These are phyloP conservation scores for Polysphondylium violaceum DNA, from an alignment of 78 protist species.

Conservation along the genomic window DNA sequence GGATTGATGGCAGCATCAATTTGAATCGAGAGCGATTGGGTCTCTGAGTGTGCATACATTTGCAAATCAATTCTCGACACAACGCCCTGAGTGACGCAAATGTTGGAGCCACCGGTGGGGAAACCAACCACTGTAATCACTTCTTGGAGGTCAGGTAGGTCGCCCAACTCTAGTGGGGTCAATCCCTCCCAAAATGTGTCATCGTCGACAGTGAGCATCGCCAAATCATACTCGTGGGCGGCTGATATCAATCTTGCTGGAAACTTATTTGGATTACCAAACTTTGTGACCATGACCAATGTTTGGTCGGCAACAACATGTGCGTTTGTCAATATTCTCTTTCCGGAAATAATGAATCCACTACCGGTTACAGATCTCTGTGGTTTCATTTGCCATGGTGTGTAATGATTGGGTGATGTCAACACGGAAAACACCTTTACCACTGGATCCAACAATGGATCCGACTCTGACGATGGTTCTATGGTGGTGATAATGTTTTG, in stretches of 20 bases:
- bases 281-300: conserved; percentile 82
- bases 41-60: conserved; percentile 66
- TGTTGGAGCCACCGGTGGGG: conserved; percentile 89
- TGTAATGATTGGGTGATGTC: conserved; percentile 73
- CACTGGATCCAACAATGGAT: conserved; percentile 77
- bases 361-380: conserved; percentile 81
- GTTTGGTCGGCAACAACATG: conserved; percentile 87
- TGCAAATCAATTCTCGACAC: conserved; percentile 87
- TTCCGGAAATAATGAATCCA: conserved; percentile 79
- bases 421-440: conserved; percentile 75
- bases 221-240: conserved; percentile 85
- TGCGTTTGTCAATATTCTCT: conserved; percentile 86
- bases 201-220: conserved; percentile 79
- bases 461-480: conserved; percentile 6
- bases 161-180: conserved; percentile 67
- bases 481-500: too few species aligned
- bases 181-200: conserved; percentile 78
- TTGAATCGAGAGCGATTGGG: conserved; percentile 77
- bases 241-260: conserved; percentile 57
- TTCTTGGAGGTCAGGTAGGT: conserved; percentile 85
- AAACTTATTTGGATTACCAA: conserved; percentile 79
- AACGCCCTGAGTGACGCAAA: conserved; percentile 86
- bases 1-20: conserved; percentile 93
- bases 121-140: conserved; percentile 88
- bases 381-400: conserved; percentile 85